phyloP scores from a whole-genome alignment of 495 filamentous ascomycete genomes.

The Talaromyces thailandensis region DNA sequence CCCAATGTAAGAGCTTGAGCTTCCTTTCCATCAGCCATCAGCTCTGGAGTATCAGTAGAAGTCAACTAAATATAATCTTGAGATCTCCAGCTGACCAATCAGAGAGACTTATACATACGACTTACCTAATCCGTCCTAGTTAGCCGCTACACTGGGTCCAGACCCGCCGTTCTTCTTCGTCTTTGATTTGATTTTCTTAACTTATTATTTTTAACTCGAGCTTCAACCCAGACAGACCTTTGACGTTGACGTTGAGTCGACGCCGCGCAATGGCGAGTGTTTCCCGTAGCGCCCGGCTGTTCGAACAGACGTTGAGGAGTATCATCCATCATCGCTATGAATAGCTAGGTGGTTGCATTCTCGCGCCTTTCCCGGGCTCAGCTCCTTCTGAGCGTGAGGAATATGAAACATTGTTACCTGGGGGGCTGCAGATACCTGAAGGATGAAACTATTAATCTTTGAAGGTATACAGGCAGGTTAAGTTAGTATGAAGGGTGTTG shows the following conservation, averaged over 20 bases:
- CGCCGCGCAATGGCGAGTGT: background rate
- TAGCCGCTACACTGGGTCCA: background rate
- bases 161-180: background rate
- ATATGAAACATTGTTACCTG: background rate
- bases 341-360: background rate
- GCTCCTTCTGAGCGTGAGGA: background rate
- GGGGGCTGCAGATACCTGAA: background rate
- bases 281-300: background rate
- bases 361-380: background rate
- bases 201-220: background rate
- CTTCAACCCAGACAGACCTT: background rate
- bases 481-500: background rate
- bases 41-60: background rate
- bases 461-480: background rate
- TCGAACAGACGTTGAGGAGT: background rate
- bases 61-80: background rate
- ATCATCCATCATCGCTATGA: background rate
- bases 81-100: background rate
- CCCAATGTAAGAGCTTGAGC: background rate
- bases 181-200: background rate
- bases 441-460: background rate
- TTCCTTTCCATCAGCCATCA: background rate
- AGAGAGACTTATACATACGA: background rate
- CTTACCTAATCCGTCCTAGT: background rate
- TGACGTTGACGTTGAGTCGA: background rate